phyloP scores from a whole-genome alignment of 768 basidiomycete genomes.

The Cystobasidium tubakii region DNA sequence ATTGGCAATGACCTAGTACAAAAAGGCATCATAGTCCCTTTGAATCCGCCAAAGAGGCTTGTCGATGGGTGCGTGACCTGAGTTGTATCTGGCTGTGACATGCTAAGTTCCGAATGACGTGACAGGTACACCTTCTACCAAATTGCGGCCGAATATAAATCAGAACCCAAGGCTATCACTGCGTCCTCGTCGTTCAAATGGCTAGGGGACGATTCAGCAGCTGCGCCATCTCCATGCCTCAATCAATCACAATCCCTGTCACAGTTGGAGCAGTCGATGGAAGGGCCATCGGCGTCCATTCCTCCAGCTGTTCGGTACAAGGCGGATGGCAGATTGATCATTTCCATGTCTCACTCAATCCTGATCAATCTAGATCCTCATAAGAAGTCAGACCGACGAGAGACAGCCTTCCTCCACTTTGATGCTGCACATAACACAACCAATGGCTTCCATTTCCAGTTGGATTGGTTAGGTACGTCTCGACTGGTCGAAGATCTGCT shows the following conservation, averaged over 20 bases:
- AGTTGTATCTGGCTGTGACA: neutral
- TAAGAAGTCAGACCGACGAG: constrained; percentile 39
- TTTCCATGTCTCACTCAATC: constrained; percentile 72
- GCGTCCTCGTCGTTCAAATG: constrained; percentile 1
- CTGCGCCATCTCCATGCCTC: neutral
- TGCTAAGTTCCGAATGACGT: neutral
- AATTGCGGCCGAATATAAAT: neutral
- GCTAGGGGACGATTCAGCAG: constrained; percentile 7
- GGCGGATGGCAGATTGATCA: constrained; percentile 57
- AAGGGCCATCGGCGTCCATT: neutral
- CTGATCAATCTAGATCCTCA: constrained; percentile 77
- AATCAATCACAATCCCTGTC: neutral
- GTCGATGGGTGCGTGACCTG: constrained; percentile 16
- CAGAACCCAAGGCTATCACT: constrained; percentile 12
- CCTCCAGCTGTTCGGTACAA: constrained; percentile 45
- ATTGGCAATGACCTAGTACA: constrained; percentile 71
- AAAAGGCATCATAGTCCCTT: constrained; percentile 79
- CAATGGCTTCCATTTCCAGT: constrained; percentile 94
- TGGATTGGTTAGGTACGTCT: constrained; percentile 94
- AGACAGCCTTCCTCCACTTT: constrained; percentile 60
- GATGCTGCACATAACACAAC: constrained; percentile 90
- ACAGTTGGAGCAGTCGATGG: neutral
- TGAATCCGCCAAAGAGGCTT: constrained; percentile 47
- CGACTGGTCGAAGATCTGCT: constrained; percentile 83
- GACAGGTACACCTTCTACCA: constrained; percentile 31